Conservation (phyloP, 768 basidiomycete genomes). For the Leccinum disarticulatum region DNA sequence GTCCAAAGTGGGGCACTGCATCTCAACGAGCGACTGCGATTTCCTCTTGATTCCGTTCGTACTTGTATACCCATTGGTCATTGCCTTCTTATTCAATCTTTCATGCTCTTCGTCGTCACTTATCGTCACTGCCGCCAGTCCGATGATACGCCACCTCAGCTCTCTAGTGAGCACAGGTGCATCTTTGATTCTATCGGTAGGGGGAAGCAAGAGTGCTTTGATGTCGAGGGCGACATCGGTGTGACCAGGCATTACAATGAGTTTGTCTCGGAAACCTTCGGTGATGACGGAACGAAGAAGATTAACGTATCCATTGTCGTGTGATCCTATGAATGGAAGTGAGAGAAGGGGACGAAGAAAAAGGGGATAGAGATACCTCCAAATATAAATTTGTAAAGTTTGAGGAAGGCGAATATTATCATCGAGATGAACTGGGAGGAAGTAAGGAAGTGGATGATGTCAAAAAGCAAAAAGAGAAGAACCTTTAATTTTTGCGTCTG, state of each 20-base stretch:
- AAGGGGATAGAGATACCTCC: constrained; percentile 45
- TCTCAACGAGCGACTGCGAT: constrained; percentile 29
- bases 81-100: constrained; percentile 23
- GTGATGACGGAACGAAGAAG: constrained; percentile 64
- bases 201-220: constrained; percentile 58
- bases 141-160: constrained; percentile 75
- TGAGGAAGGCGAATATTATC: constrained; percentile 53
- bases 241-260: constrained; percentile 65
- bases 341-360: constrained; percentile 1
- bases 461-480: background rate
- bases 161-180: constrained; percentile 78
- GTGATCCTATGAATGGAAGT: constrained; percentile 48
- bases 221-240: constrained; percentile 60
- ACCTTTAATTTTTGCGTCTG: constrained; percentile 78
- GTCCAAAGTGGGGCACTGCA: background rate
- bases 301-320: constrained; percentile 71
- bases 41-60: constrained; percentile 40
- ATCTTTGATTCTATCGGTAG: constrained; percentile 79
- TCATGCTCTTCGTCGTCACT: constrained; percentile 67
- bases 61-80: constrained; percentile 27
- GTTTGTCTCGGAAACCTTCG: constrained; percentile 60
- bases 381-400: constrained; percentile 62
- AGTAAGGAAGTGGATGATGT: constrained; percentile 6
- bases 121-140: constrained; percentile 51
- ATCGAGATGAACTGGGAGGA: constrained; percentile 38